These are phyloP conservation scores for Cymbopogon flexuosus DNA, from an alignment of 202 grass and related monocot species.

Conservation along the genomic window DNA sequence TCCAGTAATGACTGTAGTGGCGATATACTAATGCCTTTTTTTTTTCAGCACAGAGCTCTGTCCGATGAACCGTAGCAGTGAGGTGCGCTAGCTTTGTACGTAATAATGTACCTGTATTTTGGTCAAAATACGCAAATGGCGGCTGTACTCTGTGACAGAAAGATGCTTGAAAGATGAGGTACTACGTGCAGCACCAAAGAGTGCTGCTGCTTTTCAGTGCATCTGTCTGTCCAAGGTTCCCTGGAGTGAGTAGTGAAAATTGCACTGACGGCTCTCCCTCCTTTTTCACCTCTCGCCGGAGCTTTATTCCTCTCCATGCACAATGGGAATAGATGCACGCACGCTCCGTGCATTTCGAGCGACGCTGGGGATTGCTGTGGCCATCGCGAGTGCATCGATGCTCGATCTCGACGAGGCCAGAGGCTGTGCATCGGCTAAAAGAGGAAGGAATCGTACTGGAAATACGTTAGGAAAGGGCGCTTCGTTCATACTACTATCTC, in stretches of 20 bases:
- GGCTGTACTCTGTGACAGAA: neutral
- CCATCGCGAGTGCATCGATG: neutral
- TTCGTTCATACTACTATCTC: neutral
- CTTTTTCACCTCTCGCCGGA: neutral
- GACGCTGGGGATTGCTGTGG: neutral
- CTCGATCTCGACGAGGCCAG: constrained; percentile 12
- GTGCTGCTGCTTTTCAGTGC: constrained; percentile 12
- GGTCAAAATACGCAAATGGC: constrained; percentile 27
- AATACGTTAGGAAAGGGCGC: neutral
- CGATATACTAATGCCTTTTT: neutral
- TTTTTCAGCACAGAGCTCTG: neutral
- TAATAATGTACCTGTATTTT: constrained; percentile 1
- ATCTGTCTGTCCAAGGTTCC: neutral
- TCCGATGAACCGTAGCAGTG: neutral
- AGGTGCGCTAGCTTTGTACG: neutral
- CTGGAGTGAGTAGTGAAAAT: neutral
- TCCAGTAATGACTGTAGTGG: neutral
- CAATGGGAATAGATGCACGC: neutral
- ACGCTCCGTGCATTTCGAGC: constrained; percentile 1
- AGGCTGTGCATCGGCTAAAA: constrained; percentile 7
- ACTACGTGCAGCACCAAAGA: neutral
- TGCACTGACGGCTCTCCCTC: neutral
- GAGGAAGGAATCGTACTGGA: constrained; percentile 31
- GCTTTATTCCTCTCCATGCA: neutral
- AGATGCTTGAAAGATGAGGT: neutral